Evolutionary conservation across 2,329 filamentous ascomycete genomes (phyloP), one percentile per base, ranked within the genome.

Genomic region (Zymoseptoria tritici): DNA sequence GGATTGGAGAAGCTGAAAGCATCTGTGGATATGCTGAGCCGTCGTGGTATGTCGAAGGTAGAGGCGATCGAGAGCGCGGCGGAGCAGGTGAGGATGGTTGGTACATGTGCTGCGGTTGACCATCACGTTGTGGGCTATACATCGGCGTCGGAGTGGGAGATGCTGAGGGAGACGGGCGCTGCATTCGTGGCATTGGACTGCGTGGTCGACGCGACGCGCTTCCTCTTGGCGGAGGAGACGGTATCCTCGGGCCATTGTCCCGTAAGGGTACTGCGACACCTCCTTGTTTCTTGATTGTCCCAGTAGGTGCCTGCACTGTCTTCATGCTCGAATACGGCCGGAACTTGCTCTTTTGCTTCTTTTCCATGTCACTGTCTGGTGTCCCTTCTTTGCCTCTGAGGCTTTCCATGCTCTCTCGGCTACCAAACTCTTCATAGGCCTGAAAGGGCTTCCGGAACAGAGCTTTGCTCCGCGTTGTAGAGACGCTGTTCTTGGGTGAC

Each of bases 371-470:
- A 36, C 60, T 64, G 24, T 72, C 69, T 8, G 69, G 68, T 9
- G 69, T 71, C 26, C 62, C 62, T 57, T 71, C 66, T 62, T 70
- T 73, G 54, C 73, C 63, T 51, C 72, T 74, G 49, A 71, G 72
- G 59, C 67, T 67, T 20, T 67, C 63, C 49, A 66, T 46, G 31
- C 66, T 66, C 13, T 64, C 64, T 19, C 61, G 57, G 54, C 63
- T 64, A 3, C 64, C 67, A 9, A 62, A 59, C 60, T 67, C 70
- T 58, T 72, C 79, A 69, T 87, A 85, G n/a, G 84, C 84, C 62
- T 85, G 83, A 66, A 86, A 87, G 4, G 84, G 84, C 69, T 85
- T 86, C 62, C 84, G 74, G 69, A 84, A 85, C 58, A 81, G 77
- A 22, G 81, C 84, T 72, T 84, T 85, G 59, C 71, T 66, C 70